These are phyloP conservation scores for Neurospora sp. DNA, from an alignment of 2,329 filamentous ascomycete genomes.

Conservation along the genomic window DNA sequence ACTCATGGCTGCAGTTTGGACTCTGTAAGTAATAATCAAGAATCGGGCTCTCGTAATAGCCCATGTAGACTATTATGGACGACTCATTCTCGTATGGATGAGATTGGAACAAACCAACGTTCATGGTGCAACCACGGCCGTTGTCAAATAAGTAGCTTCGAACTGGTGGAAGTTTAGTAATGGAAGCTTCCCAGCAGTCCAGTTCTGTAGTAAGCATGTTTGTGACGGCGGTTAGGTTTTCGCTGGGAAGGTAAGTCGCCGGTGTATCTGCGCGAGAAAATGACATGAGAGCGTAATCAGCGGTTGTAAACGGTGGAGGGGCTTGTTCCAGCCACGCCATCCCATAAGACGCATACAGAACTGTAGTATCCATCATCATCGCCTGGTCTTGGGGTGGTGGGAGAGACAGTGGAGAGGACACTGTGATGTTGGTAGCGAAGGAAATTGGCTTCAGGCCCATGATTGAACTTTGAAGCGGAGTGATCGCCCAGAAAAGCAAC, in stretches of 20 bases:
- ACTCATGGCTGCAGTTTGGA: no score
- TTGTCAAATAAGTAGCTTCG: background rate
- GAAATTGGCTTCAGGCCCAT: conserved; percentile 24
- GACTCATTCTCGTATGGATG: no score
- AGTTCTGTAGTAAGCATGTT: conserved; percentile 28
- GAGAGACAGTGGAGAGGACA: conserved; percentile 24
- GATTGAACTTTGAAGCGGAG: background rate
- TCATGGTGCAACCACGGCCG: background rate
- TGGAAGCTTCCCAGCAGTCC: conserved; percentile 23
- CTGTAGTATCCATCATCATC: conserved; percentile 20
- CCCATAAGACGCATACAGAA: conserved; percentile 35
- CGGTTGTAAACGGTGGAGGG: conserved; percentile 32
- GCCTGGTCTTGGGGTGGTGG: conserved; percentile 27
- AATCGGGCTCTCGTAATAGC: no score
- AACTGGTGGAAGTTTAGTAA: no score
- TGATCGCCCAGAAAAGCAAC: background rate
- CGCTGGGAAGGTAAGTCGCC: background rate
- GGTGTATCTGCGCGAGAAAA: background rate
- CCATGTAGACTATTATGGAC: no score
- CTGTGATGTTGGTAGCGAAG: conserved; percentile 32
- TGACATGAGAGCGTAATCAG: background rate
- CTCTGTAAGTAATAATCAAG: no score
- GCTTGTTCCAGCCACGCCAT: conserved; percentile 36
- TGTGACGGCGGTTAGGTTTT: conserved; percentile 21
- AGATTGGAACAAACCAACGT: no score